These are phyloP conservation scores for Elasticomyces elasticus DNA, from an alignment of 495 filamentous ascomycete genomes.

Conservation along the genomic window DNA sequence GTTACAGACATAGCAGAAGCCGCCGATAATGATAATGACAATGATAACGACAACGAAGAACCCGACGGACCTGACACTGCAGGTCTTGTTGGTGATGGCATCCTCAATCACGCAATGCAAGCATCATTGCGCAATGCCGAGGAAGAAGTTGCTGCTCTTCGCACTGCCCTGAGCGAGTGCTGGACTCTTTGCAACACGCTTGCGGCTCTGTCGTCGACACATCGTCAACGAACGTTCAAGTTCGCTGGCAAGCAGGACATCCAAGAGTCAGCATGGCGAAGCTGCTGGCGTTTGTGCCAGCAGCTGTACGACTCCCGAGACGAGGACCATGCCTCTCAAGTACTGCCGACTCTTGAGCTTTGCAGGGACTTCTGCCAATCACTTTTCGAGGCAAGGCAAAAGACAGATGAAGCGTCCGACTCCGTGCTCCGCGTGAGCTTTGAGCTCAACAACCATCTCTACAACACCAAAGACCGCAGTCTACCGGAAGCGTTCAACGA, in stretches of 20 bases:
- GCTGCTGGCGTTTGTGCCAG: slow-evolving; percentile 84
- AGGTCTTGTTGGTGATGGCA: slow-evolving; percentile 18
- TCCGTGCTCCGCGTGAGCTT: slow-evolving; percentile 85
- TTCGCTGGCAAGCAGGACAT: slow-evolving; percentile 57
- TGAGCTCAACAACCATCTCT: slow-evolving; percentile 89
- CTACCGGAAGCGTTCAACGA: slow-evolving; percentile 83
- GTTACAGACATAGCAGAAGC: slow-evolving; percentile 30
- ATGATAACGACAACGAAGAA: slow-evolving; percentile 10
- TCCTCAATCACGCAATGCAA: slow-evolving; percentile 23
- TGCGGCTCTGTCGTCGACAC: slow-evolving; percentile 72
- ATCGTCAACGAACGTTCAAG: slow-evolving; percentile 68
- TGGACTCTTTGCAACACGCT: slow-evolving; percentile 92
- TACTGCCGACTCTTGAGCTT: slow-evolving; percentile 68
- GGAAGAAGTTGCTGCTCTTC: slow-evolving; percentile 62
- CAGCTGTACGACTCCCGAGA: slow-evolving; percentile 73
- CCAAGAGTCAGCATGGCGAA: slow-evolving; percentile 80
- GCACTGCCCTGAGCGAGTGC: slow-evolving; percentile 71
- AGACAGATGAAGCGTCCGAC: slow-evolving; percentile 65
- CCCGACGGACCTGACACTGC: slow-evolving; percentile 17
- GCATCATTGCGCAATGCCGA: slow-evolving; percentile 39
- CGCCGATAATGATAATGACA: slow-evolving; percentile 23
- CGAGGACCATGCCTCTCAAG: slow-evolving; percentile 59
- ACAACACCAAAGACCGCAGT: slow-evolving; percentile 77
- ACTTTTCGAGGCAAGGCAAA: slow-evolving; percentile 71
- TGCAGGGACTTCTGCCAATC: slow-evolving; percentile 87